These are phyloP conservation scores for Solanum corneliomulleri DNA, from an alignment of 257 asterid species.

Conservation along the genomic window DNA sequence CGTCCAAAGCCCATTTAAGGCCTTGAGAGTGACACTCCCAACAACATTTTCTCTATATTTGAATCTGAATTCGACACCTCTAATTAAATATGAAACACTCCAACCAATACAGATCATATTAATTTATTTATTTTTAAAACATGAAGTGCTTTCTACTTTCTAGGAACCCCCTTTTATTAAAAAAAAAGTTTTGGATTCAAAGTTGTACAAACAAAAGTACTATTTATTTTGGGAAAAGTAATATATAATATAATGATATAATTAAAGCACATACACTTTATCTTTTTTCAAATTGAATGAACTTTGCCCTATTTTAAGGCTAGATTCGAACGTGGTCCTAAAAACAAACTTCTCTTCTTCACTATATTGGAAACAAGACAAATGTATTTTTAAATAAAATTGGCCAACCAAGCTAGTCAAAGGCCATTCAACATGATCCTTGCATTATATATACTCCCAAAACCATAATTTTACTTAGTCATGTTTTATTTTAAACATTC, in stretches of 20 bases:
- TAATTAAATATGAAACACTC: no score
- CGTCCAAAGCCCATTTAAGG: no score
- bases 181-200: background rate
- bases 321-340: conserved; percentile 17
- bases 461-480: background rate
- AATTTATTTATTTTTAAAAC: no score
- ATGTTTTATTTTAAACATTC: background rate
- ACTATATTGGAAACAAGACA: background rate
- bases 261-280: background rate
- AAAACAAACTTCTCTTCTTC: conserved; percentile 15
- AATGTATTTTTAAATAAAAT: background rate
- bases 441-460: background rate
- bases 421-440: background rate
- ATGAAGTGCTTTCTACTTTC: background rate
- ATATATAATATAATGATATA: background rate
- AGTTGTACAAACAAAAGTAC: background rate
- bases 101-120: no score
- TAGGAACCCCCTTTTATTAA: background rate
- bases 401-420: conserved; percentile 4
- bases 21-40: no score
- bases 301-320: conserved; percentile 1
- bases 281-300: conserved; percentile 1
- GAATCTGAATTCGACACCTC: no score
- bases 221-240: background rate
- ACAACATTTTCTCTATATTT: no score